Conservation (phyloP, 2,329 filamentous ascomycete genomes). For the Pleoardoris graminearum region DNA sequence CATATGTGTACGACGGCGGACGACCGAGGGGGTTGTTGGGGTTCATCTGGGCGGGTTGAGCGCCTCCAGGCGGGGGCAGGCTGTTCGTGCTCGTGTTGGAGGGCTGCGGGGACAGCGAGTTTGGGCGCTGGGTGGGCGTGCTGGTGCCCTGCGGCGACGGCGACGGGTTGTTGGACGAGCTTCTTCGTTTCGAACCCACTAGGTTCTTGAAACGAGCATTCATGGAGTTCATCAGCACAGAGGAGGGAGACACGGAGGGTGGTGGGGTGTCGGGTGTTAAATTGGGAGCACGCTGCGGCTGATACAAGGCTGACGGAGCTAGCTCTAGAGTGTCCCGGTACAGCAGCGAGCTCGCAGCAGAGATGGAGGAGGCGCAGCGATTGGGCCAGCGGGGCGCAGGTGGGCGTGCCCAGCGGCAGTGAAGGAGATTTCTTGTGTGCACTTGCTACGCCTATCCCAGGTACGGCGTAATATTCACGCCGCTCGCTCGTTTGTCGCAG, state of each 20-base stretch:
- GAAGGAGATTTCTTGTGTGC: neutral
- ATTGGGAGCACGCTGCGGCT: conserved; percentile 35
- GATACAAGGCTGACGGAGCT: conserved; percentile 24
- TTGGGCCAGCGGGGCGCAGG: conserved; percentile 1
- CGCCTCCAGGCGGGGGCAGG: conserved; percentile 29
- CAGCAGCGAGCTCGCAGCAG: neutral
- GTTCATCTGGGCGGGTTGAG: conserved; percentile 55
- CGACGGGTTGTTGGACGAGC: conserved; percentile 57
- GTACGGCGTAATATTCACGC: conserved; percentile 3
- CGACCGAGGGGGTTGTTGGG: conserved; percentile 59
- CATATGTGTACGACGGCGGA: conserved; percentile 67
- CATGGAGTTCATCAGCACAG: conserved; percentile 70
- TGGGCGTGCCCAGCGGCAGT: neutral
- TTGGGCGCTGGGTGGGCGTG: conserved; percentile 46
- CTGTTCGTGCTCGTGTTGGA: conserved; percentile 45
- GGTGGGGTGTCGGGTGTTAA: conserved; percentile 33
- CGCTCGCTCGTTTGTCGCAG: neutral
- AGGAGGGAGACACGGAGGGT: conserved; percentile 20
- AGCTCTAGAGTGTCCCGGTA: conserved; percentile 8
- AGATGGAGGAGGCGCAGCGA: conserved; percentile 12
- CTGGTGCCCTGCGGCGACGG: conserved; percentile 37
- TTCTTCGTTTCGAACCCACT: conserved; percentile 79
- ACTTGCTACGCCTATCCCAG: neutral
- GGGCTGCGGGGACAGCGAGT: conserved; percentile 45
- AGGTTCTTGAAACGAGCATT: conserved; percentile 78